Percentiles rank a stretch among this genome's conserved stretches.
phyloP scores from a whole-genome alignment of 2,329 filamentous ascomycete species.

The Aspergillus intermedius region DNA sequence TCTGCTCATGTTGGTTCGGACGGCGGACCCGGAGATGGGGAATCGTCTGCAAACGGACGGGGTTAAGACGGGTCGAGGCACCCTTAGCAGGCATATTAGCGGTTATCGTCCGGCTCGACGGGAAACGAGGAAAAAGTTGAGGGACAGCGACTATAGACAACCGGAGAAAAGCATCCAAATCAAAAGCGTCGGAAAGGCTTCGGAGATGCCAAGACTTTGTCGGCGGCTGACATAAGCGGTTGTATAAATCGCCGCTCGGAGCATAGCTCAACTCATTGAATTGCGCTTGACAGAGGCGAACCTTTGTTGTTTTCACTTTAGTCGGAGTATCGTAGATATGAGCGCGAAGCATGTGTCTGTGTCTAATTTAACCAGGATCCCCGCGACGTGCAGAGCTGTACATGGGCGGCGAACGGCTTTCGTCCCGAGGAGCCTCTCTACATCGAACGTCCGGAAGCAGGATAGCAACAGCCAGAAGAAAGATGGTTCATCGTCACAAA shows the following conservation, averaged over 20 bases:
- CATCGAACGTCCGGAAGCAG: conserved; percentile 17
- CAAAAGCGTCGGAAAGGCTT: conserved; percentile 8
- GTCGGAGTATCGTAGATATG: conserved; percentile 12
- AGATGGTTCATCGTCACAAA: conserved; percentile 5
- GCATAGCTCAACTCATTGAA: not conserved
- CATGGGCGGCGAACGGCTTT: conserved; percentile 8
- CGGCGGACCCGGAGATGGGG: conserved; percentile 56
- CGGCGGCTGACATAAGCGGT: conserved; percentile 23
- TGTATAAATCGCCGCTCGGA: not conserved
- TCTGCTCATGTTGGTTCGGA: conserved; percentile 56
- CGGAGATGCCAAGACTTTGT: conserved; percentile 17
- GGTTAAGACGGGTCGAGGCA: conserved; percentile 38
- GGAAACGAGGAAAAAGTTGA: not conserved
- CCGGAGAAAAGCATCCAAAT: conserved; percentile 11
- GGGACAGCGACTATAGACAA: conserved; percentile 6
- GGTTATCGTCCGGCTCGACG: not conserved
- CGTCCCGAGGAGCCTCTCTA: conserved; percentile 16
- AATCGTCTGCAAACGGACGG: conserved; percentile 42
- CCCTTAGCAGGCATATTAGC: conserved; percentile 39
- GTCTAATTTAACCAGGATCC: conserved; percentile 10
- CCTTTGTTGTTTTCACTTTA: too few species aligned
- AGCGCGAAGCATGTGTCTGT: conserved; percentile 10
- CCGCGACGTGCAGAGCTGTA: conserved; percentile 6
- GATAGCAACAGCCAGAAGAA: conserved; percentile 11
- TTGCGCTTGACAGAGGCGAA: too few species aligned